Conservation (phyloP, 371 early-diverging fungal species). For the Phascolomyces articulosus region DNA sequence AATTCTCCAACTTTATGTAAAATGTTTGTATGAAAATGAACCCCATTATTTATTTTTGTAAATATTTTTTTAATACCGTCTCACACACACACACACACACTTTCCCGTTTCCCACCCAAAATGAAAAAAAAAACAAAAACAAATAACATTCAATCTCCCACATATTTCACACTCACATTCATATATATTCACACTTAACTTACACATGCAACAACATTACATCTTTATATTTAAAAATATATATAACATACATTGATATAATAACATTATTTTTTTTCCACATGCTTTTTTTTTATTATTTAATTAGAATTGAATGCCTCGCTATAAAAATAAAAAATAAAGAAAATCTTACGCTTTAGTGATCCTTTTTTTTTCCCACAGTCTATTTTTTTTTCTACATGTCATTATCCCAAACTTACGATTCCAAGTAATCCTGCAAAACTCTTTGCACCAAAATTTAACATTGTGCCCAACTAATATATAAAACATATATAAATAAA, state of each 20-base stretch:
- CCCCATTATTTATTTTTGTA: not conserved
- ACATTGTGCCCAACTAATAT: slow-evolving; percentile 47
- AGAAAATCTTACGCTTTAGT: not conserved
- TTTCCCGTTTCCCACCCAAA: not conserved
- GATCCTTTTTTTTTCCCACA: too few relatives aligned
- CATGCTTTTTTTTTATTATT: not conserved
- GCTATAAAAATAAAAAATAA: slow-evolving; percentile 9
- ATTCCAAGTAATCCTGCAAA: slow-evolving; percentile 36
- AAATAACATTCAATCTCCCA: too few relatives aligned
- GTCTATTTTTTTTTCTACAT: not conserved
- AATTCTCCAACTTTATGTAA: not conserved
- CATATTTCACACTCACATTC: too few relatives aligned
- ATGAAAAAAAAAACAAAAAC: too few relatives aligned
- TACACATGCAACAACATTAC: too few relatives aligned
- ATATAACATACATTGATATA: not conserved
- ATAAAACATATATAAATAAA: too few relatives aligned
- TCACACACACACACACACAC: not conserved
- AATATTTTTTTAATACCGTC: not conserved
- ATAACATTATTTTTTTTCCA: not conserved
- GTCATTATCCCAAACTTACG: slow-evolving; percentile 24
- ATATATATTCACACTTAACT: too few relatives aligned
- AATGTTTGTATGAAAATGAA: not conserved
- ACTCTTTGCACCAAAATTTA: slow-evolving; percentile 49
- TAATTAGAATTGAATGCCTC: slow-evolving; percentile 20
- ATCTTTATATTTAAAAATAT: not conserved